Conservation (phyloP, 345 rosid genomes). For the Salix viminalis region DNA sequence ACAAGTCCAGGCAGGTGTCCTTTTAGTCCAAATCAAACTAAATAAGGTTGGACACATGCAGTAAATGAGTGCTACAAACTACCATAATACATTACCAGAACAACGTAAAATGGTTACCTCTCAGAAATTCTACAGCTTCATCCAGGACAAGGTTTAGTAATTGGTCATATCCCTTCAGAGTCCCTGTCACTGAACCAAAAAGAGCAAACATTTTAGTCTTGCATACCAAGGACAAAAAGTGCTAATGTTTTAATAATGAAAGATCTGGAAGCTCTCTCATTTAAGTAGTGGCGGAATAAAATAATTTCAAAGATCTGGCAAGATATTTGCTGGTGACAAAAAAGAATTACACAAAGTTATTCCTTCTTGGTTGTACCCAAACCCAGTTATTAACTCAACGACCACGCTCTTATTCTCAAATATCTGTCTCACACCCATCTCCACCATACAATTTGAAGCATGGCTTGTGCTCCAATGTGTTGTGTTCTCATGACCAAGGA, state of each 20-base stretch:
- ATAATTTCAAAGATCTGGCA: background rate
- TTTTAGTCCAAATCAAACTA: background rate
- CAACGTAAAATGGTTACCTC: constrained; percentile 49
- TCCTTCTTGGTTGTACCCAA: background rate
- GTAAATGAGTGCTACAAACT: background rate
- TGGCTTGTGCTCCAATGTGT: background rate
- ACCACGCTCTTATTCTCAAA: background rate
- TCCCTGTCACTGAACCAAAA: constrained; percentile 70
- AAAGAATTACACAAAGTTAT: background rate
- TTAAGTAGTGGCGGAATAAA: background rate
- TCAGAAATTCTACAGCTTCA: constrained; percentile 73
- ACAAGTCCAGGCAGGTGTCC: background rate
- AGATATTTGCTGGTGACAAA: background rate
- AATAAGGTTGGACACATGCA: background rate
- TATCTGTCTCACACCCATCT: background rate
- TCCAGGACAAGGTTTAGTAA: constrained; percentile 90
- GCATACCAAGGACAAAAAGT: background rate
- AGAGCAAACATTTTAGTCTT: background rate
- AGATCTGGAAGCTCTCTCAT: background rate
- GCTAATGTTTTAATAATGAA: background rate
- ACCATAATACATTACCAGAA: background rate
- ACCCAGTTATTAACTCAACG: background rate
- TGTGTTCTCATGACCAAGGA: background rate
- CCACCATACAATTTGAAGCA: background rate
- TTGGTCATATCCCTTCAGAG: constrained; percentile 91